Evolutionary conservation across 2,329 filamentous ascomycete species (phyloP), one percentile per base, ranked within the genome.

Genomic region (Colletotrichum sp.): DNA sequence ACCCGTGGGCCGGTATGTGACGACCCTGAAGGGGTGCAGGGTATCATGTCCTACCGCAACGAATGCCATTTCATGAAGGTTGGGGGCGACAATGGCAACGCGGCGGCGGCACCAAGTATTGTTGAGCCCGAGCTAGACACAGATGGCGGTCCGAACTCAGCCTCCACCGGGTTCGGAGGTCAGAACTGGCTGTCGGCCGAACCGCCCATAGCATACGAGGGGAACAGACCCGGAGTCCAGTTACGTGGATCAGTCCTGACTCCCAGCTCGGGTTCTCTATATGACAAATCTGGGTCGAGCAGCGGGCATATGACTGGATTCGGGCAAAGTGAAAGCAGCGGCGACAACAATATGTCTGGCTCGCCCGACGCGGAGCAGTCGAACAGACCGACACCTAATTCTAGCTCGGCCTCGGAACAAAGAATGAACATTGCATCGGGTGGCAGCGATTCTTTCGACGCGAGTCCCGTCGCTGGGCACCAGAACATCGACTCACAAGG

Each of bases 351-450:
- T 68, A 80, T 87, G 71, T 89, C 88, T 1, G 85, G 83, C 5
- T 91, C 90, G 0, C 87, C 89, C 4, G 89, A 90, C 21, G 86
- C 85, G 26, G 86, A 85, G 8, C 84, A 84, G 64, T 92, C 90
- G 4, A 90, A 87, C 76, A 85, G 89, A n/a, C 90, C 88, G 26
- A 93, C 91, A 13, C 91, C 91, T 5, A 92, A 90, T 79, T 93
- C 91, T 6, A 91, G 89, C 79, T 85, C 84, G 8, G 82, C 85
- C 3, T 89, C 88, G 3, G 88, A 90, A n/a, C 81, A 85, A 28
- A 82, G 83, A 18, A 82, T 70, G 77, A 75, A 66, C 65, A 75
- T 67, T 36, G 62, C 70, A 67, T 66, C 76, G 64, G 77, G 55
- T 52, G 65, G 84, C 8, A 80, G 81, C 8, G 85, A 85, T 64